Percentiles rank a stretch among this genome's conserved stretches.
Evolutionary conservation across 2,329 filamentous ascomycete genomes (phyloP).

Genomic region (Cordyceps pruinosa): DNA sequence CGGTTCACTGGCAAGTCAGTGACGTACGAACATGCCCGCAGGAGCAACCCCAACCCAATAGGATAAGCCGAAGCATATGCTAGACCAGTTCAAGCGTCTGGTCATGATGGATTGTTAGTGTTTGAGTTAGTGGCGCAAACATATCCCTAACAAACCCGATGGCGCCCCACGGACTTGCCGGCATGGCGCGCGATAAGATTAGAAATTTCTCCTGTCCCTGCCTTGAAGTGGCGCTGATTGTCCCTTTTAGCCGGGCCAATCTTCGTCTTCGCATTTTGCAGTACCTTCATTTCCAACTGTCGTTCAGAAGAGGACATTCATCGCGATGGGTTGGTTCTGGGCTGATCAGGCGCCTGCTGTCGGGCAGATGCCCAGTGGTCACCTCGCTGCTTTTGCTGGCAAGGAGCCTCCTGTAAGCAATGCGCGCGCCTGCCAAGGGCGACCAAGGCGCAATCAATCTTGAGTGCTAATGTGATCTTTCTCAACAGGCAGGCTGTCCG

Average conservation of each 20-base stretch:
- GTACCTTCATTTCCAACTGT: not conserved
- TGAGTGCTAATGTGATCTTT: slow-evolving; percentile 16
- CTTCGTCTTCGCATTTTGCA: slow-evolving; percentile 7
- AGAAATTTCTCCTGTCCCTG: slow-evolving; percentile 13
- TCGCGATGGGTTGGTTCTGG: slow-evolving; percentile 58
- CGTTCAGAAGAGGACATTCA: not conserved
- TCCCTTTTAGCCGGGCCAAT: slow-evolving; percentile 6
- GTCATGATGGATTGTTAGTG: not conserved
- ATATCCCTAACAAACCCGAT: not conserved
- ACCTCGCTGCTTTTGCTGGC: slow-evolving; percentile 23
- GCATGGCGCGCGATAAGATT: slow-evolving; percentile 13
- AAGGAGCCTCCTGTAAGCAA: slow-evolving; percentile 28
- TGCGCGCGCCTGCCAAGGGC: not conserved
- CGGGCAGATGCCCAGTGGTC: slow-evolving; percentile 27
- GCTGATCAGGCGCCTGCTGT: slow-evolving; percentile 39
- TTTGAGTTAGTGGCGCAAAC: not conserved
- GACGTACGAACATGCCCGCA: not conserved
- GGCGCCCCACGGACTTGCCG: slow-evolving; percentile 10
- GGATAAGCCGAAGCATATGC: not conserved
- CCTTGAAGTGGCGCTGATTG: not conserved
- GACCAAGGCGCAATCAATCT: not conserved
- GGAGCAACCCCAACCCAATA: not conserved
- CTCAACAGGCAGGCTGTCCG: slow-evolving; percentile 43
- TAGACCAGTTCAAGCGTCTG: no score
- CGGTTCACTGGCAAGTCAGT: not conserved